Base-by-base conservation (phyloP, 129 eudicot genomes). In the Erigeron canadensis region DNA sequence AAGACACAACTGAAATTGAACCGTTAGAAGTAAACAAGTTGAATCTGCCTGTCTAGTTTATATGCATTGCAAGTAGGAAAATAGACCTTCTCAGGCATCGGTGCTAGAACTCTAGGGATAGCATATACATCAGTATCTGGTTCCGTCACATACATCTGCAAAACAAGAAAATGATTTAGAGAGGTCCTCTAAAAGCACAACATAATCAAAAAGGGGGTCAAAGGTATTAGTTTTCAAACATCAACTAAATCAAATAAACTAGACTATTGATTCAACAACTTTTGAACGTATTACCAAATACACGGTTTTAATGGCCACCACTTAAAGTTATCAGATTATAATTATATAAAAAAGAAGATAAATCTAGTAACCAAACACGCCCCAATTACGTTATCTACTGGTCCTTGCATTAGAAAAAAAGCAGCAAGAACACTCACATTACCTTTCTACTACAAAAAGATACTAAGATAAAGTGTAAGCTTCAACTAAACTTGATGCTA, bases 91-190 rank as follows among this genome's bases (percentile, higher is more conserved):
- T 88, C 80, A 21, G 99, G 97, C 99, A 95, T 90, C 13, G 99
- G 97, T 8, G 99, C 99, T 77, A 95, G 87, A 82, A 95, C 94
- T 81, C 83, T 84, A 16, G 99, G 97, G 80, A 95, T 90, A 1
- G 96, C 89, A 44, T 90, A 95, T 21, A 95, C 72, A 81, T 95
- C 99, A 10, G 99, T 95, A 81, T 95, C 99, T 41, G 99, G 99
- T 69, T 96, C 97, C 2, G 99, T 95, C 48, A 95, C 99, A 81
- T 95, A 95, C 99, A 95, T 95, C 99, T 95, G 79, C 74, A 79
- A 43, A 44, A 64, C 61, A 73, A 77, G 77, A 45, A 60, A 69
- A 53, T 78, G 17, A 0, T 51, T 51, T 18, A 22, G 38, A 39
- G 15, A 58, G 58, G 22, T 55, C 18, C 66, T 76, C 17, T 11